Conservation (phyloP, 108 stramenopile genomes). For the Hondaea fermentalgiana region DNA sequence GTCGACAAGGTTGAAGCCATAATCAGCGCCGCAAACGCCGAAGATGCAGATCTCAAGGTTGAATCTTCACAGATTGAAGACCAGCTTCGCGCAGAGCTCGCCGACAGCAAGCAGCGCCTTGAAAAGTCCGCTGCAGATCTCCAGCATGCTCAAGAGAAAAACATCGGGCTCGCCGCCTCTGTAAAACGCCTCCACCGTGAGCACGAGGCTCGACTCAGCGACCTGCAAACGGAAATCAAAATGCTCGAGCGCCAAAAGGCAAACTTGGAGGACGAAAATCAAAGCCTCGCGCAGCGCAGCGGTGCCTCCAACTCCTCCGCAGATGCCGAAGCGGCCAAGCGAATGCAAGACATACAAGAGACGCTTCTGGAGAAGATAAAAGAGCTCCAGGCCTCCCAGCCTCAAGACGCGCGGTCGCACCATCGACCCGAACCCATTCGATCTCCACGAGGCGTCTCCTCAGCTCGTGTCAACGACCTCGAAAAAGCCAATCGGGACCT, state of each 20-base stretch:
- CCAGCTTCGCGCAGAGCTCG: not conserved
- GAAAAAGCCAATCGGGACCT: not conserved
- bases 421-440: not conserved
- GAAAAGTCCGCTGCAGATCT: not conserved
- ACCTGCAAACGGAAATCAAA: not conserved
- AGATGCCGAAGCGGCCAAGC: not conserved
- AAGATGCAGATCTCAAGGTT: not conserved
- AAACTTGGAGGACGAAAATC: not conserved
- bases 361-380: not conserved
- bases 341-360: not conserved
- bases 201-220: not conserved
- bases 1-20: not conserved
- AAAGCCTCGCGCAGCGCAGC: not conserved
- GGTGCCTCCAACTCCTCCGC: not conserved
- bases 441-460: not conserved
- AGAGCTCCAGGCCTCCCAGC: not conserved
- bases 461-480: not conserved
- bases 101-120: not conserved
- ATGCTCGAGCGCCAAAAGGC: constrained; percentile 12
- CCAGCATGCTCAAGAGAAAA: not conserved
- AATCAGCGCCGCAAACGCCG: not conserved
- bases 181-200: not conserved
- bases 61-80: not conserved
- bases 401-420: not conserved
- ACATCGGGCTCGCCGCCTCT: not conserved